phyloP scores from a whole-genome alignment of 2,329 filamentous ascomycete species.

The Coniochaeta sp. region DNA sequence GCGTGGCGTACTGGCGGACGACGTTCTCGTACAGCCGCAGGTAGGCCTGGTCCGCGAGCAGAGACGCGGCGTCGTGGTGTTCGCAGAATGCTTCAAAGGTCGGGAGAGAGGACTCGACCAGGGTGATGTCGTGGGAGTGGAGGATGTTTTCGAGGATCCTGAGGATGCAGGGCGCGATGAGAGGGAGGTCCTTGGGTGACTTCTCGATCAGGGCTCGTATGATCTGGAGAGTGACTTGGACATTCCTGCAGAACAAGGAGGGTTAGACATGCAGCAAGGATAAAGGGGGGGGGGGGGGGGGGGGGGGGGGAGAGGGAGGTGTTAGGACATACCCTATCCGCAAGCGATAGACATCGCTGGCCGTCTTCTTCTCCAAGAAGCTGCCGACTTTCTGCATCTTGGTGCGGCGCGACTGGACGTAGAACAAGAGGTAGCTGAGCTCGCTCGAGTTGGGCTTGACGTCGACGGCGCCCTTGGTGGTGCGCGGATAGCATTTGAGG shows the following conservation, averaged over 20 bases:
- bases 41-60: slow-evolving; percentile 81
- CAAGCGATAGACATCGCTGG: slow-evolving; percentile 81
- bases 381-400: slow-evolving; percentile 95
- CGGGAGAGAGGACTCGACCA: slow-evolving; percentile 83
- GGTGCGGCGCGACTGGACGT: slow-evolving; percentile 86
- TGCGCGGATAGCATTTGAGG: slow-evolving; percentile 92
- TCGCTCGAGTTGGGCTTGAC: slow-evolving; percentile 96
- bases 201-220: slow-evolving; percentile 89
- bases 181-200: slow-evolving; percentile 77
- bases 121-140: slow-evolving; percentile 77
- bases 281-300: no score
- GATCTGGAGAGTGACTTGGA: slow-evolving; percentile 92
- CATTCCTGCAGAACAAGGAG: slow-evolving; percentile 55
- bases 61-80: slow-evolving; percentile 76
- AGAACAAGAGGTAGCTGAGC: slow-evolving; percentile 93
- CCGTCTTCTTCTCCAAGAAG: slow-evolving; percentile 91
- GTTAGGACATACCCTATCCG: slow-evolving; percentile 75
- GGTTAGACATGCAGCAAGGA: background rate
- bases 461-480: slow-evolving; percentile 83
- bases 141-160: slow-evolving; percentile 79
- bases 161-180: slow-evolving; percentile 80
- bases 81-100: slow-evolving; percentile 86
- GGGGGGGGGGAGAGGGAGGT: no score
- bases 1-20: slow-evolving; percentile 69
- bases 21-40: slow-evolving; percentile 76